Evolutionary conservation across 805 yeast genomes (phyloP).

Genomic region (Kregervanrija delftensis): DNA sequence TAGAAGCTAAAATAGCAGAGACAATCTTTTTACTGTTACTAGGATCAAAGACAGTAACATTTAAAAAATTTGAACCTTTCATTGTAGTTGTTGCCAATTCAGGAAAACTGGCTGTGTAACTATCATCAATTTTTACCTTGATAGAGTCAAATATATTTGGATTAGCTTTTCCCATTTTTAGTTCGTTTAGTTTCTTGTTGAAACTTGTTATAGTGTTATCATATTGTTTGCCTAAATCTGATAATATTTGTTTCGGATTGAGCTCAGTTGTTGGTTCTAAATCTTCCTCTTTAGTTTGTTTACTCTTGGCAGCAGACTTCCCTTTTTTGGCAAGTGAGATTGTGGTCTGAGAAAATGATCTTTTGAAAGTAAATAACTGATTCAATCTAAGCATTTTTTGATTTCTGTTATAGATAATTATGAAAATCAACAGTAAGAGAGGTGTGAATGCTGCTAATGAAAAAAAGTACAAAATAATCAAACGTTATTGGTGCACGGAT

Average conservation of each 20-base stretch:
- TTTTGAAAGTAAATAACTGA: not conserved
- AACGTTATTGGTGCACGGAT: too few species aligned
- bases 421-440: too few species aligned
- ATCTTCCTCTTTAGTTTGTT: slow-evolving; percentile 10
- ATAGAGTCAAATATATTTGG: slow-evolving; percentile 60
- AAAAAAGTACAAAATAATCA: too few species aligned
- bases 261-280: slow-evolving; percentile 22
- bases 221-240: slow-evolving; percentile 36
- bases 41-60: slow-evolving; percentile 87
- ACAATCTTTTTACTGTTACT: slow-evolving; percentile 59
- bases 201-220: slow-evolving; percentile 44
- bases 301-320: slow-evolving; percentile 8
- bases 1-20: slow-evolving; percentile 62
- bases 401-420: too few species aligned
- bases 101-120: slow-evolving; percentile 41
- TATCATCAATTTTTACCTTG: slow-evolving; percentile 41
- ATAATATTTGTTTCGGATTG: slow-evolving; percentile 27
- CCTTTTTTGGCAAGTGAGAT: slow-evolving; percentile 11
- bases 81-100: slow-evolving; percentile 64
- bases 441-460: too few species aligned
- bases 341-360: slow-evolving; percentile 5
- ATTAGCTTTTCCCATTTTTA: slow-evolving; percentile 64
- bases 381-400: too few species aligned
- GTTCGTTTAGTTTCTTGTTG: slow-evolving; percentile 49
- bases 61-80: slow-evolving; percentile 55